Evolutionary conservation across 768 basidiomycete genomes (phyloP).

Genomic region (Amylocystis lapponica): DNA sequence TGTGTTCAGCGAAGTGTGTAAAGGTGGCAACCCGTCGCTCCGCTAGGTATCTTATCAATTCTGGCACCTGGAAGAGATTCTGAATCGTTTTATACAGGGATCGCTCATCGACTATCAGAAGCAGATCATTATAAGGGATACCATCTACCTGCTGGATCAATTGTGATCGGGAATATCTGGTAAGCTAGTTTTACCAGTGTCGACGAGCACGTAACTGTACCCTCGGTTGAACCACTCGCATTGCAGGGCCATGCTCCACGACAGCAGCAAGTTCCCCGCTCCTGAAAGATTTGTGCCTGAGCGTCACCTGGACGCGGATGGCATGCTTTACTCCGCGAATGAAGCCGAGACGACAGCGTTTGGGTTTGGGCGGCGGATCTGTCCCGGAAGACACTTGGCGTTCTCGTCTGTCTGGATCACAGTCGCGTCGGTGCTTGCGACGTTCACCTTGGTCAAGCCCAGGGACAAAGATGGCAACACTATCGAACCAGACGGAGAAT

Average conservation of each 20-base stretch:
- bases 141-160: slow-evolving; percentile 12
- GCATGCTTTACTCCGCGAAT: too few species aligned
- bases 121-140: slow-evolving; percentile 15
- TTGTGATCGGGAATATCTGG: slow-evolving; percentile 15
- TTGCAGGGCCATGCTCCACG: slow-evolving; percentile 34
- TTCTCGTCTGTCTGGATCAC: slow-evolving; percentile 18
- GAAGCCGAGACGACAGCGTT: slow-evolving; percentile 9
- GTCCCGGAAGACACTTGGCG: slow-evolving; percentile 20
- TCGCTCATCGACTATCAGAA: slow-evolving; percentile 13
- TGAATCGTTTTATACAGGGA: too few species aligned
- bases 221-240: too few species aligned
- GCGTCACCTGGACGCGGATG: slow-evolving; percentile 33
- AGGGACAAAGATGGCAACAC: slow-evolving; percentile 11
- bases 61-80: too few species aligned
- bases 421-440: slow-evolving; percentile 15
- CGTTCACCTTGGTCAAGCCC: slow-evolving; percentile 12
- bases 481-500: slow-evolving; percentile 27
- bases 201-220: too few species aligned
- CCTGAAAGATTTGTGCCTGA: slow-evolving; percentile 33
- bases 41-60: slow-evolving; percentile 8
- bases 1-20: too few species aligned
- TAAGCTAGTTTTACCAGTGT: not conserved
- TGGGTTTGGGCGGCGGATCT: slow-evolving; percentile 18
- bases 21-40: slow-evolving; percentile 17
- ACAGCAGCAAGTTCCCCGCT: slow-evolving; percentile 28